phyloP scores from a whole-genome alignment of 2,329 filamentous ascomycete species.

The Fusarium sp. region DNA sequence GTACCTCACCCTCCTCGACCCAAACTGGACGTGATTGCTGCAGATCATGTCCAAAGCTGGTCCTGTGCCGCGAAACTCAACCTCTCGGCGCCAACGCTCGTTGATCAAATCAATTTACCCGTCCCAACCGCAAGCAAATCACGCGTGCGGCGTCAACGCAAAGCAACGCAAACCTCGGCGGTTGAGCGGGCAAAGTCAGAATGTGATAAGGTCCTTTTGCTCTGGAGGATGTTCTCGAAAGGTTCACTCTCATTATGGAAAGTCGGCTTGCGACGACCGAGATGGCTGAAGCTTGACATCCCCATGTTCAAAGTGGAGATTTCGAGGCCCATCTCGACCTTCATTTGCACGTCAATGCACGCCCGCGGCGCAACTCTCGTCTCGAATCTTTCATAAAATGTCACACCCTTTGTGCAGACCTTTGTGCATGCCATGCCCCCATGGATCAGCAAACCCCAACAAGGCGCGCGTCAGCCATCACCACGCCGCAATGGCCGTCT shows the following conservation, averaged over 20 bases:
- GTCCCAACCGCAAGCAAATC: constrained; percentile 10
- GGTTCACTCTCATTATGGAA: neutral
- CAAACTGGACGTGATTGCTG: constrained; percentile 25
- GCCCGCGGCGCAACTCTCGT: constrained; percentile 4
- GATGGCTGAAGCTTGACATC: constrained; percentile 6
- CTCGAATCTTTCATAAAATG: constrained; percentile 16
- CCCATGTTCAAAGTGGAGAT: constrained; percentile 21
- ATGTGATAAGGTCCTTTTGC: neutral
- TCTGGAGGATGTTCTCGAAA: neutral
- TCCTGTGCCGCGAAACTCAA: neutral
- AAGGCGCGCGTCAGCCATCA: constrained; percentile 24
- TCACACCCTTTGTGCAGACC: constrained; percentile 9
- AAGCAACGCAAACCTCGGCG: neutral
- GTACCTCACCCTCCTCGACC: constrained; percentile 21
- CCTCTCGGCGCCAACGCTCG: constrained; percentile 13
- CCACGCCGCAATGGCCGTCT: constrained; percentile 9
- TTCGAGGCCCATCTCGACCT: constrained; percentile 9
- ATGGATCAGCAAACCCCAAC: neutral
- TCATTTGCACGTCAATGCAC: constrained; percentile 38
- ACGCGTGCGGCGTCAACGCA: neutral
- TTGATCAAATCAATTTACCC: constrained; percentile 25
- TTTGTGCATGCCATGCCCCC: neutral
- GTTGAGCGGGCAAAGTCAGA: neutral
- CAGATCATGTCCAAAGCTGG: constrained; percentile 31
- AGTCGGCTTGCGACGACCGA: constrained; percentile 2